Base-by-base conservation (phyloP, 129 eudicot genomes). In the Sambucus nigra region DNA sequence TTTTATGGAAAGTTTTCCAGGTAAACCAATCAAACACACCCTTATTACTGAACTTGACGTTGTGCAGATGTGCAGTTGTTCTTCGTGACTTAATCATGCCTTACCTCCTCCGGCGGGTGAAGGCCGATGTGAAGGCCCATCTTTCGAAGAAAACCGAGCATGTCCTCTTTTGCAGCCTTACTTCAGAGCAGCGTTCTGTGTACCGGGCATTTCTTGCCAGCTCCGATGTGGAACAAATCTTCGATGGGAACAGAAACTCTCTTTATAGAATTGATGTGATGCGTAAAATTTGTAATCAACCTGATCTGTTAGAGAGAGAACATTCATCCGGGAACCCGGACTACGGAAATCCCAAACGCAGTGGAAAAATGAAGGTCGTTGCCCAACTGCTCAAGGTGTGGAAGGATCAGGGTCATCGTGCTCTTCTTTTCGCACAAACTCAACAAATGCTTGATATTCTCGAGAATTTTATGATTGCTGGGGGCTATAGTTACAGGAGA, bases 211-310 rank as follows among this genome's bases (percentile, higher is more conserved):
- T 91, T 59, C 99, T 91, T 26, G 99, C 99, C 27, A 91, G 99
- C 73, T 80, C 99, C 33, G 99, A 91, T 32, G 99, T 91, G 20
- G 99, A 91, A 60, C 86, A 86, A 68, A 91, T 91, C 56, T 86
- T 91, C 25, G 79, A 86, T 33, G 99, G 99, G 39, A 82, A 64
- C 61, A 65, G 84, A 26, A 91, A 91, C 69, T 91, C 99, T 42
- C 80, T 91, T 16, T 91, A 74, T 51, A 95, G 99, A 55, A 91
- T 91, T 35, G 99, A 91, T 60, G 87, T 91, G 32, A 82, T 91
- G 99, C 94, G 99, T 25, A 91, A 91, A 61, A 91, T 91, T 4
- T 91, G 99, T 55, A 91, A 91, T 72, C 99, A 91, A 48, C 99
- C 95, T 2, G 99, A 91, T 75, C 77, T 91, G 49, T 89, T 91